Base-by-base conservation (phyloP, 805 yeast genomes). In the Blastobotrys muscicola region DNA sequence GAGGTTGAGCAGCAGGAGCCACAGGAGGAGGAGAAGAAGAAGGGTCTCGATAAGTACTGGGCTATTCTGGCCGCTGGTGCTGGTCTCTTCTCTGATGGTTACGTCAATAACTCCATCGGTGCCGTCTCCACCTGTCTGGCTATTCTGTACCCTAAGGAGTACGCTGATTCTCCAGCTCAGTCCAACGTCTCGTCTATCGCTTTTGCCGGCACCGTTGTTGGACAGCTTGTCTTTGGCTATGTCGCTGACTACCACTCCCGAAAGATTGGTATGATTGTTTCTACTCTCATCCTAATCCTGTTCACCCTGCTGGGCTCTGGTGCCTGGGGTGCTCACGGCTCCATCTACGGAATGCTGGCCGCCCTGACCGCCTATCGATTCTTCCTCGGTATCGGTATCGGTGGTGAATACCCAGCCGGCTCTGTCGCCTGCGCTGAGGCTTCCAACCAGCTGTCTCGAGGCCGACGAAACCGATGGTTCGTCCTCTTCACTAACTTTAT, bases 341-440 rank as follows among this genome's bases (percentile, higher is more conserved):
- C 78, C 31, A 74, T 85, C 3, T 69, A 74, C 40, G 95, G 96
- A 33, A 73, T 89, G 69, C 76, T 90, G 49, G 80, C 86, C 11
- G 90, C 92, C 14, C 65, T 89, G 43, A 85, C 94, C 7, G 82
- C 80, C 8, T 85, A 82, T 61, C 75, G 97, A 62, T 85, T 85
- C 62, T 80, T 89, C 64, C 67, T 89, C 41, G 97, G 97, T 65
- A 69, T 85, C 50, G 94, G 89, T 55, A 84, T 90, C 54, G 97
- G 97, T 55, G 89, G 94, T 40, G 97, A 89, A 65, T 89, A 89
- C 59, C 95, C 96, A 38, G 82, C 94, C 10, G 89, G 95, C 37
- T 82, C 95, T 7, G 90, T 89, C 13, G 94, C 94, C 32, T 85
- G 94, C 53, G 87, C 96, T 26, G 97, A 89, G 64, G 92, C 94